Conservation (phyloP, 768 basidiomycete genomes). For the Auricularia auricula-judae region DNA sequence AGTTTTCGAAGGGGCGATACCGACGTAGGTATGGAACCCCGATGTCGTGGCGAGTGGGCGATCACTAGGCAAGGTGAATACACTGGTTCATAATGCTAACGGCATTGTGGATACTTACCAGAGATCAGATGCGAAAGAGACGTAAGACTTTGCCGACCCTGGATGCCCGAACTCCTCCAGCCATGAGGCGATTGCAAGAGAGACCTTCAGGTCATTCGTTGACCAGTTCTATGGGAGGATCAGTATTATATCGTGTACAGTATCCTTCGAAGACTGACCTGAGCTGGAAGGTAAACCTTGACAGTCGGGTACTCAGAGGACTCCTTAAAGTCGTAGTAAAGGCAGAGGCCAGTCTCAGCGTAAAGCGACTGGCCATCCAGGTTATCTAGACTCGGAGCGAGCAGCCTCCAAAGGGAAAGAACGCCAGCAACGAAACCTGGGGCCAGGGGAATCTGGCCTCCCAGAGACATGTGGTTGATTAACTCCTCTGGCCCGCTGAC, state of each 20-base stretch:
- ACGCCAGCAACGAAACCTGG: neutral
- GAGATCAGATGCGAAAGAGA: neutral
- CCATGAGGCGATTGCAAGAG: neutral
- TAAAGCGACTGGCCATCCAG: neutral
- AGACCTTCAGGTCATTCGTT: neutral
- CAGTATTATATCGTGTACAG: no score
- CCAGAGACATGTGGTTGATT: neutral
- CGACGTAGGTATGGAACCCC: neutral
- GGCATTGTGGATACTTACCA: neutral
- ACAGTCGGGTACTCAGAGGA: neutral
- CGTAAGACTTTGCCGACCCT: neutral
- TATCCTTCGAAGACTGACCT: neutral
- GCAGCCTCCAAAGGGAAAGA: neutral
- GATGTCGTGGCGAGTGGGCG: neutral
- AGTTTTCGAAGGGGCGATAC: neutral
- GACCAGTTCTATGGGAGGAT: neutral
- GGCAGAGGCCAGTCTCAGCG: neutral
- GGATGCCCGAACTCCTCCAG: neutral
- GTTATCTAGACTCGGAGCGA: neutral
- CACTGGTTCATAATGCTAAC: no score
- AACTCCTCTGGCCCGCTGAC: neutral
- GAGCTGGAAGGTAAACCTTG: neutral
- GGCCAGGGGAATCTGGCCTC: neutral
- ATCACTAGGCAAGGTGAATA: neutral
- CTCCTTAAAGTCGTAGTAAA: neutral